phyloP scores from a whole-genome alignment of 805 yeast species.

The Ogataea nitratoaversa region DNA sequence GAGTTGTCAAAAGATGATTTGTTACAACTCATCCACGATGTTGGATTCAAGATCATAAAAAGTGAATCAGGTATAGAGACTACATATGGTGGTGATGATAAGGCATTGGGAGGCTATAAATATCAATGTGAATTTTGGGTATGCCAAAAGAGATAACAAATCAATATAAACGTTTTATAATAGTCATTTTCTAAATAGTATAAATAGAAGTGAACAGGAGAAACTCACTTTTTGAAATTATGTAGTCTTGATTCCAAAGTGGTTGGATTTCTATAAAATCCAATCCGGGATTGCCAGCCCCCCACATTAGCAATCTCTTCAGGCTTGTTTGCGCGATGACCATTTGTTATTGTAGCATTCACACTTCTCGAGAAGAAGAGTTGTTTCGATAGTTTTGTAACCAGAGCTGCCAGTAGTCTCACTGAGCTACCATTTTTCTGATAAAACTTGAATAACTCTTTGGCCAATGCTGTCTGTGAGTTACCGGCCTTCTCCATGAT shows the following conservation, averaged over 20 bases:
- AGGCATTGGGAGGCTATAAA: conserved; percentile 48
- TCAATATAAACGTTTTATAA: background rate
- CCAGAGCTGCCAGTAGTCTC: conserved; percentile 18
- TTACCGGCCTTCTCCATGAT: conserved; percentile 37
- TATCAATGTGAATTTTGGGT: conserved; percentile 72
- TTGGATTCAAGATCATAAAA: conserved; percentile 50
- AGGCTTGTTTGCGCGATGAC: too few relatives aligned
- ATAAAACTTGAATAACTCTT: conserved; percentile 40
- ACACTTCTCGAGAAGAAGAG: conserved; percentile 7
- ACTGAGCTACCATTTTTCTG: conserved; percentile 34
- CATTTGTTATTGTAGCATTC: background rate
- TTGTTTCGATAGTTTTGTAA: conserved; percentile 21
- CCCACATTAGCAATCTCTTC: conserved; percentile 9
- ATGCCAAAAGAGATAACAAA: conserved; percentile 33
- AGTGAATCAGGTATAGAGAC: conserved; percentile 41
- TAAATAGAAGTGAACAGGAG: background rate
- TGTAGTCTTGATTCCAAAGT: conserved; percentile 5
- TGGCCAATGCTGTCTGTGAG: conserved; percentile 34
- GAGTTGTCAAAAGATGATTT: conserved; percentile 60
- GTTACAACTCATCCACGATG: conserved; percentile 36
- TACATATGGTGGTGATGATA: conserved; percentile 49
- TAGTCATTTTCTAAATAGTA: background rate
- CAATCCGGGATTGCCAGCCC: conserved; percentile 20
- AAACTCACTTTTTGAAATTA: background rate
- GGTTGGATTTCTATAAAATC: conserved; percentile 8